Base-by-base conservation (phyloP, 2,329 filamentous ascomycete species). In the Penicillium aurantiogriseum region DNA sequence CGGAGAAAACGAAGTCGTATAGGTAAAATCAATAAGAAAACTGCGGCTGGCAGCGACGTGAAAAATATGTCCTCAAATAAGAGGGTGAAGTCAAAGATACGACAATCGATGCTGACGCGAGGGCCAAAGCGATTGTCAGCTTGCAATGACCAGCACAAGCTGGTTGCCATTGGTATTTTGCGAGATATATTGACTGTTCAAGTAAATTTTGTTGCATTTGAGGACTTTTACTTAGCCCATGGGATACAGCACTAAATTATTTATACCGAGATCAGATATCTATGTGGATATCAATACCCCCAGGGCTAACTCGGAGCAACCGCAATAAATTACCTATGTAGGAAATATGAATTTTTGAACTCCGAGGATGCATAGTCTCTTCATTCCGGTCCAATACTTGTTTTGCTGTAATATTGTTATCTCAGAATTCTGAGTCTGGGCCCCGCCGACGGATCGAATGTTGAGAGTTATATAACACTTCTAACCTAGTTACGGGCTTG, bases 61-160 rank as follows among this genome's bases (percentile, higher is more conserved):
- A 51, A 51, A 19, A 51, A 51, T n/a, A 42, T 42, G 23, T 51
- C 48, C 11, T 51, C 48, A 21, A 51, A 51, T 31, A 51, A 42
- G n/a, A 51, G 25, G 0, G 48, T 51, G 33, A 51, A 51, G 36
- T 51, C 48, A 51, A 51, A 51, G 17, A 25, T n/a, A 42, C 48
- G 48, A 42, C 48, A 51, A 42, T 42, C 38, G 15, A 27, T 27
- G 38, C 23, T 29, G 48, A 51, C 23, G 4, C 48, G 48, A 51
- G 48, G 48, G 27, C 48, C 48, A 5, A 51, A 8, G 13, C 13
- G 48, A 33, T 51, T 51, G 38, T 51, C 48, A 3, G 40, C 38
- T 40, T 40, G 19, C 11, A 23, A 9, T 23, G 31, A 25, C 47
- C 2, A 39, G 31, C 47, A 50, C 31, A 36, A 39, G 47, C 6